Evolutionary conservation across 257 asterid genomes (phyloP).

Genomic region (Mitragyna speciosa): DNA sequence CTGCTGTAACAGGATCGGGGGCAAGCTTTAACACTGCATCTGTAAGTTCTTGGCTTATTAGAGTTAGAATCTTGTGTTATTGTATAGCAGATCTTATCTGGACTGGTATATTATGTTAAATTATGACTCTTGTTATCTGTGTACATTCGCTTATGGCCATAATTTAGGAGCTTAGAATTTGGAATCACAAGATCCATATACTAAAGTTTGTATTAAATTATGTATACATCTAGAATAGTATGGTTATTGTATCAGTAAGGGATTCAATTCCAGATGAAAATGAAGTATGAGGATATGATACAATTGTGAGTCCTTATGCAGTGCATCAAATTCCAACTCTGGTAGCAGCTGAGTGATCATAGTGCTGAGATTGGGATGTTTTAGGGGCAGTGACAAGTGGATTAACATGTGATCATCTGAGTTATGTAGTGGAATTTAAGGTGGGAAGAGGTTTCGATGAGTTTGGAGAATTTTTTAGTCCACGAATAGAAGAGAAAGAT

Average conservation of each 20-base stretch:
- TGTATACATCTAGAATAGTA: background rate
- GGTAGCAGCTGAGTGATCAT: background rate
- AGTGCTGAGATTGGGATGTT: background rate
- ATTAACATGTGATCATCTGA: background rate
- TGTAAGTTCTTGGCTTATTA: slow-evolving; percentile 48
- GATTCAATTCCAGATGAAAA: background rate
- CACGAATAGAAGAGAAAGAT: background rate
- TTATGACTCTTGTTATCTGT: background rate
- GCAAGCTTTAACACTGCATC: slow-evolving; percentile 75
- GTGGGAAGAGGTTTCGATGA: background rate
- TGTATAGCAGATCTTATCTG: background rate
- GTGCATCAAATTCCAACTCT: background rate
- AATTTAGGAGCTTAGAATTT: background rate
- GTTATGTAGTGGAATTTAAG: background rate
- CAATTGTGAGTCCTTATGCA: background rate
- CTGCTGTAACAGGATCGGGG: slow-evolving; percentile 79
- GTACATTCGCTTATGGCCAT: no score
- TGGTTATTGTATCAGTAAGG: background rate
- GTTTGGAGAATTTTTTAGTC: background rate
- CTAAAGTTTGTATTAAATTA: background rate
- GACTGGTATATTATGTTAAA: background rate
- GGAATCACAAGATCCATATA: background rate
- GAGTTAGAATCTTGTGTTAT: background rate
- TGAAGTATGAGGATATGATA: background rate
- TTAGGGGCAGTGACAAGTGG: background rate